Conservation (phyloP, 345 rosid species). For the Melaleuca alternifolia region DNA sequence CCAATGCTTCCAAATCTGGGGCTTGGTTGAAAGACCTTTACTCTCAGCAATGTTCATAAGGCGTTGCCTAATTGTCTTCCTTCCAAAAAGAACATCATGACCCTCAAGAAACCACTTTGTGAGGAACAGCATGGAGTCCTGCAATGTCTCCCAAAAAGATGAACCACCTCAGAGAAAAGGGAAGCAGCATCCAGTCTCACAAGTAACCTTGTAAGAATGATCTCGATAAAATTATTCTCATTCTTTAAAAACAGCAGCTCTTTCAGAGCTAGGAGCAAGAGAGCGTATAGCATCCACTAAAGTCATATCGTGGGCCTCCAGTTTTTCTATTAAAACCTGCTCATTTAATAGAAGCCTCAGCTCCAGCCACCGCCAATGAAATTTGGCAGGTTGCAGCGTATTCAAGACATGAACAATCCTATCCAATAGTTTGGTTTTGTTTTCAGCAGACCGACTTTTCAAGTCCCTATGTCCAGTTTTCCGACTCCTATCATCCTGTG, state of each 20-base stretch:
- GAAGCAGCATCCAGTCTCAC: slow-evolving; percentile 96
- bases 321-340: too few relatives aligned
- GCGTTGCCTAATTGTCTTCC: slow-evolving; percentile 82
- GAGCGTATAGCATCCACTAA: slow-evolving; percentile 70
- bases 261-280: slow-evolving; percentile 59
- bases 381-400: slow-evolving; percentile 88
- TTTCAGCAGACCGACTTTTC: slow-evolving; percentile 39
- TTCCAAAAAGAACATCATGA: slow-evolving; percentile 78
- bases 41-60: slow-evolving; percentile 70
- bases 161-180: slow-evolving; percentile 88
- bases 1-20: slow-evolving; percentile 88
- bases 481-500: slow-evolving; percentile 42
- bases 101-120: slow-evolving; percentile 93
- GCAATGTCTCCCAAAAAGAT: slow-evolving; percentile 92
- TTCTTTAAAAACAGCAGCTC: slow-evolving; percentile 75
- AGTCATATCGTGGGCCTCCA: slow-evolving; percentile 50
- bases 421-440: slow-evolving; percentile 64
- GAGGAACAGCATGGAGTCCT: slow-evolving; percentile 88
- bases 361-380: slow-evolving; percentile 99
- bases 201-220: slow-evolving; percentile 86
- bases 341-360: slow-evolving; percentile 94
- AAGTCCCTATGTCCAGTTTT: slow-evolving; percentile 39
- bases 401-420: slow-evolving; percentile 72
- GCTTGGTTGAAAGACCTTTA: slow-evolving; percentile 66
- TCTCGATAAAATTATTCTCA: slow-evolving; percentile 78